phyloP scores from a whole-genome alignment of 768 basidiomycete species.

The Leucocoprinus birnbaumii region DNA sequence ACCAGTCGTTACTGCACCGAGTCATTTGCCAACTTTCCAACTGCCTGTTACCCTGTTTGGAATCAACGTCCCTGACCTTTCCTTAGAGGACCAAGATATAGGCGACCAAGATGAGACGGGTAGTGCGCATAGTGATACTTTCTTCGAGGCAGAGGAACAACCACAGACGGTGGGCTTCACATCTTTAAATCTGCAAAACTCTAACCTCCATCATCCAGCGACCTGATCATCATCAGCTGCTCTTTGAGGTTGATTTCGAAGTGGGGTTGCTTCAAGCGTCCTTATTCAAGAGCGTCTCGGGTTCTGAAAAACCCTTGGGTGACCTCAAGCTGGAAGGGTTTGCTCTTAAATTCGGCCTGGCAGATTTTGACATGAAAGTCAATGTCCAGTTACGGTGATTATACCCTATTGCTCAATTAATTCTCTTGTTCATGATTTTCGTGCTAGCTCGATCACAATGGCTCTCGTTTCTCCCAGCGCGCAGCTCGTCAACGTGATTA shows the following conservation, averaged over 20 bases:
- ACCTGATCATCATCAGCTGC: slow-evolving; percentile 47
- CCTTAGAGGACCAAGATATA: slow-evolving; percentile 49
- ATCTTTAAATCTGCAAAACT: neutral
- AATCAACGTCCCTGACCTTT: slow-evolving; percentile 52
- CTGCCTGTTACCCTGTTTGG: slow-evolving; percentile 56
- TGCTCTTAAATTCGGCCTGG: slow-evolving; percentile 65
- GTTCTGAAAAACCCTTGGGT: slow-evolving; percentile 73
- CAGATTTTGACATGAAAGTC: slow-evolving; percentile 86
- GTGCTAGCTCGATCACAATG: slow-evolving; percentile 68
- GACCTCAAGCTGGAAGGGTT: slow-evolving; percentile 80
- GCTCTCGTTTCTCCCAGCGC: slow-evolving; percentile 58
- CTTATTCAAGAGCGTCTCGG: slow-evolving; percentile 64
- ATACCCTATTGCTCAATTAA: neutral
- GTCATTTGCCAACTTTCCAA: slow-evolving; percentile 38
- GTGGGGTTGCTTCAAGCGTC: slow-evolving; percentile 82
- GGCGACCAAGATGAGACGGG: slow-evolving; percentile 33
- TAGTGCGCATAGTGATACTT: slow-evolving; percentile 41
- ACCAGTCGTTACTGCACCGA: slow-evolving; percentile 15
- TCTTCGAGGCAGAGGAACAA: slow-evolving; percentile 73
- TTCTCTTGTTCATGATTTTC: slow-evolving; percentile 11
- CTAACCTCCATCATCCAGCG: slow-evolving; percentile 22
- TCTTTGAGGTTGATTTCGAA: slow-evolving; percentile 84
- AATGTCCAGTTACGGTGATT: slow-evolving; percentile 72
- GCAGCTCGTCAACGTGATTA: slow-evolving; percentile 59
- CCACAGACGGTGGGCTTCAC: slow-evolving; percentile 42